Evolutionary conservation across 2,329 filamentous ascomycete genomes (phyloP).

Genomic region (Periconia macrospinosa): DNA sequence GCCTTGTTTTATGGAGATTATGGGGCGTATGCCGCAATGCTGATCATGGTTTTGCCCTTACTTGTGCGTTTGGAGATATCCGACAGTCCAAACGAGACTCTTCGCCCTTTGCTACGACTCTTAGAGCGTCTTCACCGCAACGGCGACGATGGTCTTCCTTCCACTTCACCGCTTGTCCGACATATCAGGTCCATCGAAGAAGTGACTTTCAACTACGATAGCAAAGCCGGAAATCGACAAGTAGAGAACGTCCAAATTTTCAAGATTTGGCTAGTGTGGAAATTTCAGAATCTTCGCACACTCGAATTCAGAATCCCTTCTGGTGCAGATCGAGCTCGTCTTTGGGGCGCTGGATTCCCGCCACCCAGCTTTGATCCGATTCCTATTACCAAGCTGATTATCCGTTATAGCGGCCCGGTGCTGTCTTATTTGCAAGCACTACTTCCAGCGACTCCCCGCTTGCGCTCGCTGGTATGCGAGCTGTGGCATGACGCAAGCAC

Average conservation of each 20-base stretch:
- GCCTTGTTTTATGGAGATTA: constrained; percentile 25
- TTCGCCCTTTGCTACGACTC: constrained; percentile 19
- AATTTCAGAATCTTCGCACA: constrained; percentile 13
- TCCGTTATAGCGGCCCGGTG: constrained; percentile 18
- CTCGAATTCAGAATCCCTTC: constrained; percentile 19
- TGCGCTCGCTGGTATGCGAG: constrained; percentile 27
- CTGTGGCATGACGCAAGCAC: constrained; percentile 8
- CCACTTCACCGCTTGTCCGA: constrained; percentile 9
- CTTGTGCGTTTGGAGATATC: constrained; percentile 19
- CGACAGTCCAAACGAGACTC: constrained; percentile 19
- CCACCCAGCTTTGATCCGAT: not conserved
- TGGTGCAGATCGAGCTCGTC: constrained; percentile 1
- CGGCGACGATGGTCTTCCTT: constrained; percentile 4
- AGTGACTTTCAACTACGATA: constrained; percentile 23
- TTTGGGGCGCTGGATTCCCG: too few relatives aligned
- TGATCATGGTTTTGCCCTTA: constrained; percentile 22
- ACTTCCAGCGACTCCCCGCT: constrained; percentile 17
- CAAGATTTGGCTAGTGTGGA: constrained; percentile 16
- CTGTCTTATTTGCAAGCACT: constrained; percentile 6
- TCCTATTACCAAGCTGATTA: constrained; percentile 22
- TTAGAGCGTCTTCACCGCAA: constrained; percentile 17
- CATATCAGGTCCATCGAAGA: constrained; percentile 20
- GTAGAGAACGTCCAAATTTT: not conserved
- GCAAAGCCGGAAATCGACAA: constrained; percentile 15
- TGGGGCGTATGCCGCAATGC: constrained; percentile 25